Percentiles rank a stretch among this genome's conserved stretches.
Conservation (phyloP, 164 flowering plant genomes). For the Nymphaea colorata region DNA sequence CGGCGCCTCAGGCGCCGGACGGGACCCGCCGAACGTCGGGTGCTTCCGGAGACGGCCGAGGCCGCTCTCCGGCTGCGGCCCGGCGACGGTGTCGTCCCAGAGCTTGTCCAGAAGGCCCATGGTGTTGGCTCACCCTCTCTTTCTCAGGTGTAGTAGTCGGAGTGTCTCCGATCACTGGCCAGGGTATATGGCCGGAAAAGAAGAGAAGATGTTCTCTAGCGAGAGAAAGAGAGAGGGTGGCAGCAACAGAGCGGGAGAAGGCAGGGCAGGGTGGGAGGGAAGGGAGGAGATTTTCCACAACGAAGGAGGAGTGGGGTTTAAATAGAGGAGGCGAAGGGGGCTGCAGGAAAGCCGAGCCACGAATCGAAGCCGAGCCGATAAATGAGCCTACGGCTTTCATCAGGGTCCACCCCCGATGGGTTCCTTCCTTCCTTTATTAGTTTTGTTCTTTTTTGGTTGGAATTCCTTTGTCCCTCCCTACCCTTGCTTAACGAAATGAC, state of each 20-base stretch:
- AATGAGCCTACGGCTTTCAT: neutral
- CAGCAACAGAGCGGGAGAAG: neutral
- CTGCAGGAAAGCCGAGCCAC: neutral
- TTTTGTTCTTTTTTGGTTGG: neutral
- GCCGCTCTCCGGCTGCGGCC: slow-evolving; percentile 61
- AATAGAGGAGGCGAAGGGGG: neutral
- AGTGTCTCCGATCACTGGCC: neutral
- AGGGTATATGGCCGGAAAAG: neutral
- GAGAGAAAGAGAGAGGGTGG: neutral
- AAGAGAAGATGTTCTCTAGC: neutral
- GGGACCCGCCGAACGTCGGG: slow-evolving; percentile 24
- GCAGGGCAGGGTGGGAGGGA: neutral
- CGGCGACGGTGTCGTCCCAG: slow-evolving; percentile 90
- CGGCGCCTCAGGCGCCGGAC: neutral
- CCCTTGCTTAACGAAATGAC: too few relatives aligned
- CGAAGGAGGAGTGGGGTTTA: neutral
- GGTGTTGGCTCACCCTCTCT: neutral
- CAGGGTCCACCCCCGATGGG: neutral
- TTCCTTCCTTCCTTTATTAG: too few relatives aligned
- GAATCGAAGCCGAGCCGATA: neutral
- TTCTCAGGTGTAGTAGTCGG: neutral
- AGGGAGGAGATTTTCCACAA: neutral
- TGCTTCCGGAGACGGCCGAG: slow-evolving; percentile 46
- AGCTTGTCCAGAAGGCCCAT: slow-evolving; percentile 74
- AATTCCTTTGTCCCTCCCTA: too few relatives aligned